Evolutionary conservation across 305 asterid species (phyloP), one percentile per base, ranked within the genome.

Genomic region (Coffea humblotiana): DNA sequence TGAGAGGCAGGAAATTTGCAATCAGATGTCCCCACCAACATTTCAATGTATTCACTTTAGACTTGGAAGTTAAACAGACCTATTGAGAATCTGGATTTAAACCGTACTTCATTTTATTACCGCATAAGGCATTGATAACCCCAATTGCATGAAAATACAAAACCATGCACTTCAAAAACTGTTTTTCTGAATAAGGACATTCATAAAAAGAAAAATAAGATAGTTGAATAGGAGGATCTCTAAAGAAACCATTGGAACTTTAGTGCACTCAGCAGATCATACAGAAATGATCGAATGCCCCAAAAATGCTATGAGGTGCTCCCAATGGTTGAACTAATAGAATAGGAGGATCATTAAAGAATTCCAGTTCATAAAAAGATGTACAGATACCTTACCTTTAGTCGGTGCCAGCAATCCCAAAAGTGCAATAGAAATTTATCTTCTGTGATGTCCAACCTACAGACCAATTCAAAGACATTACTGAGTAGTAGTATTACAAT

Each of bases 361-460:
- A 56, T 40, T 61, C 21, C 4, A 35, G 16, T 77, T 47, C 32
- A 21, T 25, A 21, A 68, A 51, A 77, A 75, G 80, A 40, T 54
- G 75, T 61, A 72, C 49, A 77, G 40, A 77, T 89, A 90, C 98
- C 95, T 90, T 89, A 54, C 60, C 61, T 56, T 56, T 83, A 93
- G 88, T 84, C 87, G 90, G 85, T 90, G 86, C 97, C 97, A 94
- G 81, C 97, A 91, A 78, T 87, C 94, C 97, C 97, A 91, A 77
- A 94, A 94, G 82, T 93, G 91, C 74, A 80, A 83, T 70, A 94
- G 90, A 86, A 94, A 94, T 66, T 93, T 93, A 70, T 94, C 97
- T 89, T 90, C 91, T 52, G 94, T 81, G 90, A 94, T 90, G 90
- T 94, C 98, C 87, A 83, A 78, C 92, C 98, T 94, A 85, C 73